Conservation (phyloP, 441 rosid genomes). For the Oxalis stricta region DNA sequence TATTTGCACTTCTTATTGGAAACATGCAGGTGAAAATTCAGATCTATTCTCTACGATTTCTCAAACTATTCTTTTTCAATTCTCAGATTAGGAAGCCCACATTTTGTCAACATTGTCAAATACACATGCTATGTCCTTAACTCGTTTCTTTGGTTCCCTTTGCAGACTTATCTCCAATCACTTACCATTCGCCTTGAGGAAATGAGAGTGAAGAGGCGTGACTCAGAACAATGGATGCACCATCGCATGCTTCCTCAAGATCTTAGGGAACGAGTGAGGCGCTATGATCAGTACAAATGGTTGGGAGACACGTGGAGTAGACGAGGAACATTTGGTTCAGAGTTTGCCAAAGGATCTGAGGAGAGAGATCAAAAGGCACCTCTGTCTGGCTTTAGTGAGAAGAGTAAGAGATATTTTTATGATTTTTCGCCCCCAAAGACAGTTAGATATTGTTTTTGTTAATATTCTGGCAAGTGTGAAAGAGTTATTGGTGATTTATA, state of each 20-base stretch:
- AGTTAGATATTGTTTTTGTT: too few species aligned
- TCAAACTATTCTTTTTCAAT: too few species aligned
- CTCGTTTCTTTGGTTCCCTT: too few species aligned
- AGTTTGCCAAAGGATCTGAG: slow-evolving; percentile 90
- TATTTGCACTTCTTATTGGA: slow-evolving; percentile 93
- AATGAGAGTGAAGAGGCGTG: slow-evolving; percentile 97
- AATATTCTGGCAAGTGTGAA: not conserved
- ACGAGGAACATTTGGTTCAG: slow-evolving; percentile 76
- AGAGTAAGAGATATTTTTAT: slow-evolving; percentile 52
- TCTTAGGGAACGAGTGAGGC: slow-evolving; percentile 78
- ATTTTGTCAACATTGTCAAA: too few species aligned
- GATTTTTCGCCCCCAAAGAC: not conserved
- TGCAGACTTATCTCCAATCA: slow-evolving; percentile 93
- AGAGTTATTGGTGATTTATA: slow-evolving; percentile 9
- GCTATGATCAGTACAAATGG: slow-evolving; percentile 97
- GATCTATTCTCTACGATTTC: not conserved
- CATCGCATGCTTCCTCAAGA: slow-evolving; percentile 88
- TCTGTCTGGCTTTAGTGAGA: slow-evolving; percentile 80
- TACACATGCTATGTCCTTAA: too few species aligned
- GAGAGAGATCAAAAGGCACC: slow-evolving; percentile 91
- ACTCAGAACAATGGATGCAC: slow-evolving; percentile 98
- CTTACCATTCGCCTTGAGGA: slow-evolving; percentile 90
- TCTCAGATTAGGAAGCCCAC: too few species aligned
- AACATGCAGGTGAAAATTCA: slow-evolving; percentile 84
- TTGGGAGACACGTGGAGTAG: slow-evolving; percentile 94